Evolutionary conservation across 805 yeast species (phyloP), one percentile per base, ranked within the genome.

Genomic region (Wickerhamiella alocasiicola): DNA sequence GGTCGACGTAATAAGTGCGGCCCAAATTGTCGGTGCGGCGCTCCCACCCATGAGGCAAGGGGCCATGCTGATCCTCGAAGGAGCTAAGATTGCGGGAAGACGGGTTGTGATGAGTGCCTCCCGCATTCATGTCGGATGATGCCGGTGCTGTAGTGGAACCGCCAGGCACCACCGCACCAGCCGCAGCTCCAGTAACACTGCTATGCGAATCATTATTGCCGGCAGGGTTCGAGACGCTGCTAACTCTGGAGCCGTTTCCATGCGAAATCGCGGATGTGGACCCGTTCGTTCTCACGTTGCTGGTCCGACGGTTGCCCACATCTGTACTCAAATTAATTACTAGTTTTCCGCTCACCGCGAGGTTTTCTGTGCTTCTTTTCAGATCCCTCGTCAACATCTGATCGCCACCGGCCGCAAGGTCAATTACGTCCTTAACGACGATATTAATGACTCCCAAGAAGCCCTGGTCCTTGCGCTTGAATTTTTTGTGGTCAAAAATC

Each of bases 21-120:
- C 98, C 98, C 55, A 85, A 82, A 60, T 85, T 84, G 61, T 91
- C 99, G 1, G 97, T 87, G 63, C 98, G 74, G 53, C 98, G 77
- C 62, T 91, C 99, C 97, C 98, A 91, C 3, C 99, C 99, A 5
- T 95, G 84, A 3, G 98, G 99, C 50, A 91, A 69, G 56, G 95
- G 71, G 31, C 99, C 99, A 53, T 77, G 75, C 60, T 88, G 97
- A 63, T 91, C 99, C 63, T 91, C 98, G 59, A 91, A 91, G 2
- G 97, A 83, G 4, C 94, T 81, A 53, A 78, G 79, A 55, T 79
- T 93, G 54, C 85, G 73, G 50, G 46, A 32, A 11, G 19, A 24
- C 32, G 17, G 55, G 9, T 13, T 29, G n/a, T 35, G 58, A 37
- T 11, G 51, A 45, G 38, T 6, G 55, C 55, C 45, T 4, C 44